Evolutionary conservation across 2,329 filamentous ascomycete species (phyloP).

Genomic region (Coniochaeta sp.): DNA sequence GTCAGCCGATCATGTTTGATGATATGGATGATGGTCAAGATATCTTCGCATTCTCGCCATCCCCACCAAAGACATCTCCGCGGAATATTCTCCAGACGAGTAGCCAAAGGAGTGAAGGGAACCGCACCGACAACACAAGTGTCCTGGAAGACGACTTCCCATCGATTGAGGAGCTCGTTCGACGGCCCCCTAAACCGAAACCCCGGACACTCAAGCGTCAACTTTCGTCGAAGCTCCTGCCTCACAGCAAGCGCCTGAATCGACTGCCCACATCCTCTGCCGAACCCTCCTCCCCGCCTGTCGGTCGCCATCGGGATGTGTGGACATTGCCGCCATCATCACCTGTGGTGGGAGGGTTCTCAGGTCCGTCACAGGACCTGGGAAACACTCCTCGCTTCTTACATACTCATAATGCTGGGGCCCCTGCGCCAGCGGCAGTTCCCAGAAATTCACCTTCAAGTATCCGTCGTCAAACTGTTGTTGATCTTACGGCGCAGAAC

Average conservation of each 20-base stretch:
- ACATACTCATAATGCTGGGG: background rate
- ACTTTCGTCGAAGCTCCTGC: conserved; percentile 11
- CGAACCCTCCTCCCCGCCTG: conserved; percentile 10
- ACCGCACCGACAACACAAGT: conserved; percentile 24
- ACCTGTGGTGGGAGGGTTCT: background rate
- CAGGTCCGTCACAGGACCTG: conserved; percentile 6
- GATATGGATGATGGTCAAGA: conserved; percentile 13
- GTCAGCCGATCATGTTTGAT: conserved; percentile 13
- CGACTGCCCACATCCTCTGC: conserved; percentile 8
- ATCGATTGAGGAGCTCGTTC: conserved; percentile 14
- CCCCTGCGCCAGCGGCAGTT: background rate
- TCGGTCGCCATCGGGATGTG: conserved; percentile 5
- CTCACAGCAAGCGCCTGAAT: conserved; percentile 17
- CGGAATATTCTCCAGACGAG: conserved; percentile 15
- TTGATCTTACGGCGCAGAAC: conserved; percentile 6
- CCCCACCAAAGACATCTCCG: conserved; percentile 19
- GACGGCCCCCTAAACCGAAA: conserved; percentile 7
- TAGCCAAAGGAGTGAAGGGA: conserved; percentile 18
- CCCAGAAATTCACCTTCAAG: background rate
- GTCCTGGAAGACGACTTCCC: conserved; percentile 23
- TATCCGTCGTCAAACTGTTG: background rate
- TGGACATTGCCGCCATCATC: conserved; percentile 8
- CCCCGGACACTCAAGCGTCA: conserved; percentile 14
- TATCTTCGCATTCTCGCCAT: conserved; percentile 19
- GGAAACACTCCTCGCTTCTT: conserved; percentile 5